Base-by-base conservation (phyloP, 257 asterid species). In the Petunia axillaris region DNA sequence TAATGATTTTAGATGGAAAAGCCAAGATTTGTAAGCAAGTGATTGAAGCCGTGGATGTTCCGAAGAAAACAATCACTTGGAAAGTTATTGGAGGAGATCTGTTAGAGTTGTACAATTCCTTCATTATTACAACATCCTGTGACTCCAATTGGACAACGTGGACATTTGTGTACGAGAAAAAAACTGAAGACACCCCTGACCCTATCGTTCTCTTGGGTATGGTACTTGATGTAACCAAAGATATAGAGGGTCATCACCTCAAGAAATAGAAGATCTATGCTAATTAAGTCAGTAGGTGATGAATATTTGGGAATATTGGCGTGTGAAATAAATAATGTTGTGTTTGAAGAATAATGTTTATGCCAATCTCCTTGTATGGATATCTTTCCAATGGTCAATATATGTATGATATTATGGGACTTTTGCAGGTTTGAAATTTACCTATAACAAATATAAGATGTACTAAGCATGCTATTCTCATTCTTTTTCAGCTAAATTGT, bases 31-130 rank as follows among this genome's bases (percentile, higher is more conserved):
- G 88, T 0, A 86, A 86, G 77, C 82, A 86, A 74, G 70, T 83
- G 48, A 83, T 89, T 11, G 88, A 87, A 64, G 88, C 85, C 3
- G 64, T 85, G 4, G 89, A 85, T 6, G 90, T 85, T 36, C 87
- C 68, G 67, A 87, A 89, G 15, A 85, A 86, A 71, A 83, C 89
- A 25, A 57, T 86, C 53, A 81, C 80, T 4, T 83, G 74, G 81
- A 86, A 81, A 78, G 75, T 87, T 77, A 70, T 84, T 5, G 89
- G 82, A 79, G 93, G 93, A 52, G 90, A 87, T 81, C 70, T 86
- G 1, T 5, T 88, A 88, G 87, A 88, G 79, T 10, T 79, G 4
- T 89, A 86, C 85, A 84, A 86, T 62, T 16, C 41, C 16, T 25
- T 89, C 70, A 66, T 80, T 35, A 86, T 88, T 0, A 90, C 80